These are phyloP conservation scores for Candida silvicultrix DNA, from an alignment of 805 yeast genomes.

Conservation along the genomic window DNA sequence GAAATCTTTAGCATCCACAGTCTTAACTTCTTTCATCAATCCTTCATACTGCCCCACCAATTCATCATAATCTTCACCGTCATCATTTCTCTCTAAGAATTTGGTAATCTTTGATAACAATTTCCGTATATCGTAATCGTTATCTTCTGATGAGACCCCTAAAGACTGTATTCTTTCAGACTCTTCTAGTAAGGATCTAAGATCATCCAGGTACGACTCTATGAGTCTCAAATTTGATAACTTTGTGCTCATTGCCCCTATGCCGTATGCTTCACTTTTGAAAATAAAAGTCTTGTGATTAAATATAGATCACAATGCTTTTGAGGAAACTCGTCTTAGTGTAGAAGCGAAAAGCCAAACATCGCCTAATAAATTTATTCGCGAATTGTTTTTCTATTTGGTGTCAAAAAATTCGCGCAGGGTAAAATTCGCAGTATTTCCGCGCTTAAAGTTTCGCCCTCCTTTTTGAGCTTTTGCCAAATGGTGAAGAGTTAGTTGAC, in stretches of 20 bases:
- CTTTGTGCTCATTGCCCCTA: slow-evolving; percentile 8
- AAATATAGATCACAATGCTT: too few relatives aligned
- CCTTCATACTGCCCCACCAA: slow-evolving; percentile 15
- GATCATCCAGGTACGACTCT: slow-evolving; percentile 23
- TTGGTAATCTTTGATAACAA: slow-evolving; percentile 15
- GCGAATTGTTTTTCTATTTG: background rate
- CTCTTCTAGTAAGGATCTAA: slow-evolving; percentile 18
- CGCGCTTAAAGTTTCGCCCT: background rate
- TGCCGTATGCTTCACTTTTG: too few relatives aligned
- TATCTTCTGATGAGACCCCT: slow-evolving; percentile 11
- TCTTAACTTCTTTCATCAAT: slow-evolving; percentile 6
- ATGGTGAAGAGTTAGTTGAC: too few relatives aligned
- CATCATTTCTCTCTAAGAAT: slow-evolving; percentile 21
- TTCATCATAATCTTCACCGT: slow-evolving; percentile 22
- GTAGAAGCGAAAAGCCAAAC: too few relatives aligned
- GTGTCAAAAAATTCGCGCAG: background rate
- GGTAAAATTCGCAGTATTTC: background rate
- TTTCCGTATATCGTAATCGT: slow-evolving; percentile 19
- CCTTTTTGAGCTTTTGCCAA: background rate
- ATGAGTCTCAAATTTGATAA: slow-evolving; percentile 17
- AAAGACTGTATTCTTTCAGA: slow-evolving; percentile 12
- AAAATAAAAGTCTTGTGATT: too few relatives aligned
- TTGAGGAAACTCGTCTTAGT: too few relatives aligned
- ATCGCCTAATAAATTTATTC: too few relatives aligned
- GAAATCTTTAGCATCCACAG: slow-evolving; percentile 13